Evolutionary conservation across 2,329 filamentous ascomycete species (phyloP).

Genomic region (Orbilia javanica): DNA sequence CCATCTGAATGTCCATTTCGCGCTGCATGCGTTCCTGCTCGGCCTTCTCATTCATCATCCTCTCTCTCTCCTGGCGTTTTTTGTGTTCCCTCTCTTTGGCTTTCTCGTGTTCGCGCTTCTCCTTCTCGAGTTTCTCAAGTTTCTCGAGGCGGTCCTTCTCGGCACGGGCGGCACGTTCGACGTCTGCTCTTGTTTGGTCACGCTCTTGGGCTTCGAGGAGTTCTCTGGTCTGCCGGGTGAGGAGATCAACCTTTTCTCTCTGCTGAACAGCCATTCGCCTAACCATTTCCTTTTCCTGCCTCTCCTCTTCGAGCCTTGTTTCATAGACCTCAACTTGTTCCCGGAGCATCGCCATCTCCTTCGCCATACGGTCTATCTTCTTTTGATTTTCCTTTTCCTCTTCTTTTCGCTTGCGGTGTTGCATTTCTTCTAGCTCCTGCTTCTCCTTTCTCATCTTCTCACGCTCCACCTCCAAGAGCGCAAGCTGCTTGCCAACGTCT

Average conservation of each 20-base stretch:
- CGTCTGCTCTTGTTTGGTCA: constrained; percentile 54
- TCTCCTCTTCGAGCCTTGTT: constrained; percentile 33
- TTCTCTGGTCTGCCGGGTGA: constrained; percentile 45
- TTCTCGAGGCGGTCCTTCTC: constrained; percentile 54
- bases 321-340: constrained; percentile 34
- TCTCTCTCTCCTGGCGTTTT: constrained; percentile 49
- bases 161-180: constrained; percentile 48
- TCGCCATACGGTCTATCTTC: constrained; percentile 55
- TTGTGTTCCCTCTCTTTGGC: constrained; percentile 49
- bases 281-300: constrained; percentile 51
- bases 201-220: constrained; percentile 55
- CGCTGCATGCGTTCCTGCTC: constrained; percentile 56
- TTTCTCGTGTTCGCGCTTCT: constrained; percentile 46
- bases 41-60: constrained; percentile 48
- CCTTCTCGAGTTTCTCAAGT: constrained; percentile 34
- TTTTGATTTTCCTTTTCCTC: constrained; percentile 55
- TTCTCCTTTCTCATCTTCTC: constrained; percentile 56
- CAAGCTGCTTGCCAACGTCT: constrained; percentile 55
- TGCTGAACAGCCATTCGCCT: constrained; percentile 52
- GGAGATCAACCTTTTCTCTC: constrained; percentile 47
- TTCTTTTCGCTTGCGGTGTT: constrained; percentile 40
- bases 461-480: constrained; percentile 52
- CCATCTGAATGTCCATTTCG: constrained; percentile 48
- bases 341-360: constrained; percentile 44
- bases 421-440: constrained; percentile 47